Conservation (phyloP, 139 green algal genomes). For the Volvox africanus region DNA sequence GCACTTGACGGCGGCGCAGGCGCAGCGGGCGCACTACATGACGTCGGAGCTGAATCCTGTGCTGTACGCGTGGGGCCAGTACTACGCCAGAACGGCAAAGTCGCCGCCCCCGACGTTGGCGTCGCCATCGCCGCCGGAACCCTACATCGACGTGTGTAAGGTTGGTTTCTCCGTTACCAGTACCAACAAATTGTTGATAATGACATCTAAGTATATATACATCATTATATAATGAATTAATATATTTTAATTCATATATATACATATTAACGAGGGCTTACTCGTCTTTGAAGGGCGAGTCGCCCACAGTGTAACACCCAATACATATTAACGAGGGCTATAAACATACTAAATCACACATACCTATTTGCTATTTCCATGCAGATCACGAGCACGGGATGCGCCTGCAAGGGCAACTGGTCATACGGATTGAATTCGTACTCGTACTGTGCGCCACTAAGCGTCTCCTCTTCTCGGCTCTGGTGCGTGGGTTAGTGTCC, state of each 20-base stretch:
- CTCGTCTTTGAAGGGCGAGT: not conserved
- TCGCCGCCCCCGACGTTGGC: not conserved
- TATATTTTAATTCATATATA: no score
- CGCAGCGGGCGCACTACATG: not conserved
- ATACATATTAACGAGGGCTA: no score
- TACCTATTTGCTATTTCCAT: no score
- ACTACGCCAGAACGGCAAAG: not conserved
- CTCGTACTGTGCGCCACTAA: not conserved
- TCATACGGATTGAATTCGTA: not conserved
- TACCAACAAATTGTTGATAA: no score
- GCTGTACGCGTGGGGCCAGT: slow-evolving; percentile 41
- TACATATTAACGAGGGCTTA: no score
- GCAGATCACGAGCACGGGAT: not conserved
- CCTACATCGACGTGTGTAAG: not conserved
- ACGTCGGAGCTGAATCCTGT: slow-evolving; percentile 24
- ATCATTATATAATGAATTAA: no score
- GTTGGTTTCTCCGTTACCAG: not conserved
- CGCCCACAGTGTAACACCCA: not conserved
- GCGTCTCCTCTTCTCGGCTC: not conserved
- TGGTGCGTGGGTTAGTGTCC: not conserved
- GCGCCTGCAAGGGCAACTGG: slow-evolving; percentile 36
- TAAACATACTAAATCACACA: no score
- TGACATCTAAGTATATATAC: not conserved
- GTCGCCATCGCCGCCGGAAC: not conserved
- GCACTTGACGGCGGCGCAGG: slow-evolving; percentile 20